A percentile compares a stretch with the other conserved stretches of the same genome.
These are phyloP conservation scores for Spirogloea muscicola DNA, from an alignment of 139 green algal species.

Conservation along the genomic window DNA sequence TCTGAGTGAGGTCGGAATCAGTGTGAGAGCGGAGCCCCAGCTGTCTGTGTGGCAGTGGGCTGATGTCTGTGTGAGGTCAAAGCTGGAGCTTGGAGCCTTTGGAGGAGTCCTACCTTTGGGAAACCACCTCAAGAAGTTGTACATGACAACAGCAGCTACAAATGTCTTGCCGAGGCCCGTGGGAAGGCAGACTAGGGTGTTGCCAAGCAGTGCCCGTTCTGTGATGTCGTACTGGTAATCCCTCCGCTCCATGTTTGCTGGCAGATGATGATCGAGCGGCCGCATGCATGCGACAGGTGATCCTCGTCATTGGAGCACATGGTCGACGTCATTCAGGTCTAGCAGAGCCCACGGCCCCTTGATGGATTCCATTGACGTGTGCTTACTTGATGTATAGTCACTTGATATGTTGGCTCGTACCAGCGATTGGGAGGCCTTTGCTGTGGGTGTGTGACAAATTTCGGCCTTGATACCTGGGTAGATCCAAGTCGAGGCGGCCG, in stretches of 20 bases:
- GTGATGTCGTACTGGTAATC: conserved; percentile 54
- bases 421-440: too few species aligned
- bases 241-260: conserved; percentile 17
- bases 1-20: too few species aligned
- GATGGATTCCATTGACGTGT: not conserved
- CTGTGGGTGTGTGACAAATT: too few species aligned
- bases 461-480: conserved; percentile 42
- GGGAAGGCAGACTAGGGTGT: conserved; percentile 91
- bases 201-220: conserved; percentile 69
- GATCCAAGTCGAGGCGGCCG: conserved; percentile 32
- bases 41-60: too few species aligned
- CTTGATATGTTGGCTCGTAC: not conserved
- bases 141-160: conserved; percentile 89
- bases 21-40: too few species aligned
- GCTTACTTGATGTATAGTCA: conserved; percentile 1
- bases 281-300: not conserved
- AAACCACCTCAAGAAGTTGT: conserved; percentile 93
- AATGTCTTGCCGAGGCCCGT: conserved; percentile 96
- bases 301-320: not conserved
- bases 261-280: not conserved
- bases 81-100: too few species aligned
- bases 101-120: too few species aligned
- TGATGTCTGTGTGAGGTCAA: too few species aligned
- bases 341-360: too few species aligned
- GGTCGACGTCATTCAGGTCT: not conserved